Conservation (phyloP, 1,284 basidiomycete genomes). For the Termitomyces sp. region DNA sequence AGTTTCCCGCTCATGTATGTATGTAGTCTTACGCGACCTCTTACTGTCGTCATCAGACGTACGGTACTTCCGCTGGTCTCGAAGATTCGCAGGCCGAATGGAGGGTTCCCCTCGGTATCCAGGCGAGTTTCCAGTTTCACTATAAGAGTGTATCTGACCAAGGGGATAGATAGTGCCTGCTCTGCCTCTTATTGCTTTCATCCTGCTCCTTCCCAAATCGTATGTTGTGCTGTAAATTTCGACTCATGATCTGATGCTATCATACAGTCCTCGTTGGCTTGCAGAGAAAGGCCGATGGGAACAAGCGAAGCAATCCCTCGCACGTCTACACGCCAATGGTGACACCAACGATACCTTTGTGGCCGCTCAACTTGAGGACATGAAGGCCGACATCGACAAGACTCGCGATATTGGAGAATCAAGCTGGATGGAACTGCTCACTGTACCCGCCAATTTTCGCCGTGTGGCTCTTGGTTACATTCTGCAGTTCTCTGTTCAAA, state of each 20-base stretch:
- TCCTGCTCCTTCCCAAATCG: constrained; percentile 41
- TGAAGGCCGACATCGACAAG: constrained; percentile 36
- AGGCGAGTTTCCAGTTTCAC: constrained; percentile 20
- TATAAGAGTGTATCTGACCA: neutral
- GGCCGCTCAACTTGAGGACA: constrained; percentile 36
- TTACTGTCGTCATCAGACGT: constrained; percentile 25
- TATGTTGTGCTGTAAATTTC: constrained; percentile 15
- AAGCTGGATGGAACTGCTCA: constrained; percentile 47
- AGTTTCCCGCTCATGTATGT: constrained; percentile 9
- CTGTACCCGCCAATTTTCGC: constrained; percentile 43
- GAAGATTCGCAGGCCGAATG: constrained; percentile 40
- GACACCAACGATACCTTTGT: constrained; percentile 44
- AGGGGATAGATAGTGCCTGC: constrained; percentile 35
- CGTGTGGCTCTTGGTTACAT: constrained; percentile 37
- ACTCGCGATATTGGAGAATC: constrained; percentile 32
- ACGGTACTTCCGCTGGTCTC: constrained; percentile 33
- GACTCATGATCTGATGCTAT: neutral
- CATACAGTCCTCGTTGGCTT: constrained; percentile 48
- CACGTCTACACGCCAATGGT: constrained; percentile 48
- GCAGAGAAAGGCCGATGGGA: constrained; percentile 51
- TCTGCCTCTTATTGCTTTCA: constrained; percentile 53
- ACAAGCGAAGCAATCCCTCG: constrained; percentile 38
- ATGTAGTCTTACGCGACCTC: too few relatives aligned
- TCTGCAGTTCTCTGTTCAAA: constrained; percentile 39
- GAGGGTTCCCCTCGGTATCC: constrained; percentile 48